A percentile compares a stretch with the other conserved stretches of the same genome.
phyloP scores from a whole-genome alignment of 73 alveolate species.

The Paramecium bursaria region DNA sequence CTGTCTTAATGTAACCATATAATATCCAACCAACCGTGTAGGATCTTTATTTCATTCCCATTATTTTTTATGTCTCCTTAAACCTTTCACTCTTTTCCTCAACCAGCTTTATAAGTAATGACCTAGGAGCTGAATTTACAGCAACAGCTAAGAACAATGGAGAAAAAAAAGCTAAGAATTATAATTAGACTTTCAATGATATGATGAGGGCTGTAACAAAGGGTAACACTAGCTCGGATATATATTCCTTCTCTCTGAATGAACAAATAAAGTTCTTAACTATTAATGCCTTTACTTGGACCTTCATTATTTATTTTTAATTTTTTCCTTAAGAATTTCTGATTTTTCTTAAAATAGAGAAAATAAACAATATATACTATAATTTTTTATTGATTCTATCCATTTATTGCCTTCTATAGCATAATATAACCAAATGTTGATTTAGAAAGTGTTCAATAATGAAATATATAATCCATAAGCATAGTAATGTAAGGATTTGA shows the following conservation, averaged over 20 bases:
- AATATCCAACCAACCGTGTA: slow-evolving; percentile 49
- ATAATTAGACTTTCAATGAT: slow-evolving; percentile 4
- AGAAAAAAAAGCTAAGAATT: slow-evolving; percentile 25
- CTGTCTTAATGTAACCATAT: slow-evolving; percentile 51
- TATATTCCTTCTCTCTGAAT: slow-evolving; percentile 13
- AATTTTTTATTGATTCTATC: too few species aligned
- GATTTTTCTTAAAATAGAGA: too few species aligned
- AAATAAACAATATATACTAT: too few species aligned
- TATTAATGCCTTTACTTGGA: neutral
- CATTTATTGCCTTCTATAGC: too few species aligned
- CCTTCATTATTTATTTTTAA: too few species aligned
- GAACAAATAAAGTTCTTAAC: slow-evolving; percentile 10
- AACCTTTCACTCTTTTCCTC: slow-evolving; percentile 62
- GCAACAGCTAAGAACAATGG: slow-evolving; percentile 26
- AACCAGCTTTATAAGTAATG: slow-evolving; percentile 32
- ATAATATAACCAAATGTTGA: too few species aligned
- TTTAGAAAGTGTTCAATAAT: too few species aligned
- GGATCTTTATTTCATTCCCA: slow-evolving; percentile 63
- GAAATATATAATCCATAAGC: too few species aligned
- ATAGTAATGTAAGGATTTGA: too few species aligned
- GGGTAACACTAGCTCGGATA: slow-evolving; percentile 1
- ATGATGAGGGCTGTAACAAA: slow-evolving; percentile 6
- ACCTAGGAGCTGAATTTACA: slow-evolving; percentile 46
- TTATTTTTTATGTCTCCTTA: slow-evolving; percentile 62
- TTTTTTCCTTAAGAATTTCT: too few species aligned